These are phyloP conservation scores for Ogataea naganishii DNA, from an alignment of 805 yeast genomes.

Conservation along the genomic window DNA sequence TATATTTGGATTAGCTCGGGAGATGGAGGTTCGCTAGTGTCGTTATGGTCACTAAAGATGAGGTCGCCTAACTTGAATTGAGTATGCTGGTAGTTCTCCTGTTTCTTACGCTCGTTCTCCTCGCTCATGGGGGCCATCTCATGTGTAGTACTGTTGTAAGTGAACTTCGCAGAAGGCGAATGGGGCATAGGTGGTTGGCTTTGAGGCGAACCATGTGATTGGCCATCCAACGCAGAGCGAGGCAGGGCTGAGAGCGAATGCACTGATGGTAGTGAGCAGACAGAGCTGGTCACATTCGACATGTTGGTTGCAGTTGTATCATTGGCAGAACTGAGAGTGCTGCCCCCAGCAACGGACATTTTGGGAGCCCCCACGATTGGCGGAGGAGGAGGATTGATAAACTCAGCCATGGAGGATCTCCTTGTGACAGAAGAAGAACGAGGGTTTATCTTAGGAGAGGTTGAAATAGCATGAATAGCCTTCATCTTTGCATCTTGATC, in stretches of 20 bases:
- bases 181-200: constrained; percentile 2
- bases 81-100: constrained; percentile 6
- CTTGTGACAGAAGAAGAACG: constrained; percentile 15
- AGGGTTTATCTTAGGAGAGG: constrained; percentile 19
- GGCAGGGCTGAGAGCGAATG: background rate
- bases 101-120: constrained; percentile 2
- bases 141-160: constrained; percentile 22
- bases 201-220: constrained; percentile 1
- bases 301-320: too few species aligned
- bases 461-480: constrained; percentile 41
- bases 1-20: constrained; percentile 60
- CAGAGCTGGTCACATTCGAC: too few species aligned
- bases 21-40: constrained; percentile 50
- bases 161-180: constrained; percentile 11
- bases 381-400: constrained; percentile 29
- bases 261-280: too few species aligned
- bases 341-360: constrained; percentile 18
- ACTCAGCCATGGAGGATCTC: constrained; percentile 27
- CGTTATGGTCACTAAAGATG: constrained; percentile 38
- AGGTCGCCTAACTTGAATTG: constrained; percentile 37
- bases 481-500: constrained; percentile 61
- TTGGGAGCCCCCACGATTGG: constrained; percentile 23
- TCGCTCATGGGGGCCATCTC: constrained; percentile 11
- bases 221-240: constrained; percentile 6
- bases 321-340: background rate